Conservation (phyloP, 1,139 yeast genomes). For the Geotrichum bryndzae region DNA sequence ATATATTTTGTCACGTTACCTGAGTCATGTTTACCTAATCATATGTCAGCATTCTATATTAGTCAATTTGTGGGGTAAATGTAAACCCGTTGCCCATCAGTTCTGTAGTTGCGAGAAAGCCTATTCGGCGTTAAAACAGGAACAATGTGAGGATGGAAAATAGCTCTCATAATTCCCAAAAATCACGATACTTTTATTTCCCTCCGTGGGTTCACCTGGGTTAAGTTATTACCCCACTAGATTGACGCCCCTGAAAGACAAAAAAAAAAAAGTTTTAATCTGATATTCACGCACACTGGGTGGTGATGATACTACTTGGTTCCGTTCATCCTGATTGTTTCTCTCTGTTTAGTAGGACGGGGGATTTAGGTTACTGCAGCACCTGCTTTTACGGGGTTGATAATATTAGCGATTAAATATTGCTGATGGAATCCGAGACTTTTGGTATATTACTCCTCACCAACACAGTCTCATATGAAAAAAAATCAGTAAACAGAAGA, state of each 20-base stretch:
- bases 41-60: neutral
- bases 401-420: too few species aligned
- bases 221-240: neutral
- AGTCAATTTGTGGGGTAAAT: neutral
- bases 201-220: too few species aligned
- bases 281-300: too few species aligned
- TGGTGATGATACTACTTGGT: neutral
- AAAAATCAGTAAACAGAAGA: too few species aligned
- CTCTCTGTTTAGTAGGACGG: too few species aligned
- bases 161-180: neutral
- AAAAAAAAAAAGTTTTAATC: too few species aligned
- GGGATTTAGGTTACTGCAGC: too few species aligned
- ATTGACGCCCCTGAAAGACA: neutral
- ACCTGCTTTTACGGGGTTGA: too few species aligned
- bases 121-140: neutral
- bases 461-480: too few species aligned
- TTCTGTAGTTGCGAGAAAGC: neutral
- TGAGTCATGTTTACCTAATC: neutral
- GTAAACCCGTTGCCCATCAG: neutral
- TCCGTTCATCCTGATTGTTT: neutral
- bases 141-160: neutral
- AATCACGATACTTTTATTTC: neutral
- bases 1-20: neutral
- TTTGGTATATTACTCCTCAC: too few species aligned
- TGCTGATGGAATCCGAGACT: too few species aligned